Base-by-base conservation (phyloP, 805 yeast genomes). In the Isabelozyma rhagii region DNA sequence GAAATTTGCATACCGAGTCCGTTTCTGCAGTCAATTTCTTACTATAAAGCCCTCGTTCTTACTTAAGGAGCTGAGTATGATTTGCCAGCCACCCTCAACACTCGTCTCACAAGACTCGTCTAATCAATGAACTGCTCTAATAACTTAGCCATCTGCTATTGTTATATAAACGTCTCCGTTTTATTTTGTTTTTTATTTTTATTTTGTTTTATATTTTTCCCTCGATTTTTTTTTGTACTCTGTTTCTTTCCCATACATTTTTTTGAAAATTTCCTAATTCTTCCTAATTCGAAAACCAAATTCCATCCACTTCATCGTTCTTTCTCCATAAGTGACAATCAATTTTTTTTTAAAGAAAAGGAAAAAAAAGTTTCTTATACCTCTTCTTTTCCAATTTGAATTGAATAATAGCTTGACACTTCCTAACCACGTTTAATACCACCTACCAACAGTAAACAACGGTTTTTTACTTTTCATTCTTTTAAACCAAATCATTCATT, bases 401-500 rank as follows among this genome's bases (percentile, higher is more conserved):
- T 31, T 31, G 36, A 31, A 31, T 31, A 10, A 31, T 31, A 31
- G 25, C 25, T 21, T 21, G 25, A 21, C 6, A 21, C 6, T 6
- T 21, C 25, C 25, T 21, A 31, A 31, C 36, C 36, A 31, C 27
- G 8, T 40, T 40, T 40, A 14, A 40, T 11, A 40, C 25, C 8
- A 40, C 14, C 18, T 39, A 39, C 41, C 13, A 39, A 39, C 10
- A 10, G 18, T 9, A 31, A 9, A 31, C 10, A 31, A 31, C 36
- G n/a, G 2, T 31, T 31, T 29, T 31, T 6, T 31, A 1, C 36
- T 10, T 31, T 31, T 13, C 41, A 39, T 13, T 39, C 41, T 14
- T 42, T 45, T 29, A 25, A 18, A 38, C n/a, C 34, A n/a, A 15
- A 41, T 43, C 10, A 39, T 46, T 10, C 53, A 47, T 41, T 54